These are phyloP conservation scores for Corylus heterophylla DNA, from an alignment of 306 rosid genomes.

Conservation along the genomic window DNA sequence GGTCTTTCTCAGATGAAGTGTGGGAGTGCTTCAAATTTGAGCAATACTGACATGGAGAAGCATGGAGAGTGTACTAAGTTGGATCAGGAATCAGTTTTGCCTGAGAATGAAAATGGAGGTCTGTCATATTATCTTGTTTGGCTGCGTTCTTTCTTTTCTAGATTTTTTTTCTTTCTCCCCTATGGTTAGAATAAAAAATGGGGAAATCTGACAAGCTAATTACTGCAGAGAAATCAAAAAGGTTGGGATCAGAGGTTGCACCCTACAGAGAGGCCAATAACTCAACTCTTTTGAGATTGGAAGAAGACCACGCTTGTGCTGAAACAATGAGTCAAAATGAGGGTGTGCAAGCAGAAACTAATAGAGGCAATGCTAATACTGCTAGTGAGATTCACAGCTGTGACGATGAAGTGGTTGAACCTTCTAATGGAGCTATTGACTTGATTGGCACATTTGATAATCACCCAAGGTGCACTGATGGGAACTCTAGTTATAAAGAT, in stretches of 20 bases:
- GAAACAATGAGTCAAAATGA: slow-evolving; percentile 31
- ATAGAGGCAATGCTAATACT: slow-evolving; percentile 33
- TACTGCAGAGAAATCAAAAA: slow-evolving; percentile 50
- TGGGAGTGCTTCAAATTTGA: slow-evolving; percentile 41
- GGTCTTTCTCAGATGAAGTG: slow-evolving; percentile 35
- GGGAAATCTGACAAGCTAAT: slow-evolving; percentile 24
- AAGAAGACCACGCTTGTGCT: slow-evolving; percentile 32
- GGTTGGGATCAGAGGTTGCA: slow-evolving; percentile 36
- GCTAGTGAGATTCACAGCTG: slow-evolving; percentile 31
- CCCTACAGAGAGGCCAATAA: slow-evolving; percentile 33
- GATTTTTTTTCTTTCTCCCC: neutral
- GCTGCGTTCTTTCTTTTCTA: neutral
- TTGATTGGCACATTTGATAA: slow-evolving; percentile 60
- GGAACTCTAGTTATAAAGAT: slow-evolving; percentile 30
- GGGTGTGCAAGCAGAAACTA: slow-evolving; percentile 30
- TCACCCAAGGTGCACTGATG: slow-evolving; percentile 33
- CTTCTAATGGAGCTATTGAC: slow-evolving; percentile 58
- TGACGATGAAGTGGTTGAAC: slow-evolving; percentile 38
- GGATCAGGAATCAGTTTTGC: slow-evolving; percentile 35
- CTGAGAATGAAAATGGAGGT: slow-evolving; percentile 42
- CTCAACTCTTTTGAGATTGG: slow-evolving; percentile 28
- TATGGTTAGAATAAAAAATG: slow-evolving; percentile 7
- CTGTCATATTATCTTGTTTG: slow-evolving; percentile 22
- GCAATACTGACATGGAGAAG: slow-evolving; percentile 30
- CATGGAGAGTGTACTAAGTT: slow-evolving; percentile 33